Conservation (phyloP, 2,329 filamentous ascomycete species). For the Podosphaera leucotricha region DNA sequence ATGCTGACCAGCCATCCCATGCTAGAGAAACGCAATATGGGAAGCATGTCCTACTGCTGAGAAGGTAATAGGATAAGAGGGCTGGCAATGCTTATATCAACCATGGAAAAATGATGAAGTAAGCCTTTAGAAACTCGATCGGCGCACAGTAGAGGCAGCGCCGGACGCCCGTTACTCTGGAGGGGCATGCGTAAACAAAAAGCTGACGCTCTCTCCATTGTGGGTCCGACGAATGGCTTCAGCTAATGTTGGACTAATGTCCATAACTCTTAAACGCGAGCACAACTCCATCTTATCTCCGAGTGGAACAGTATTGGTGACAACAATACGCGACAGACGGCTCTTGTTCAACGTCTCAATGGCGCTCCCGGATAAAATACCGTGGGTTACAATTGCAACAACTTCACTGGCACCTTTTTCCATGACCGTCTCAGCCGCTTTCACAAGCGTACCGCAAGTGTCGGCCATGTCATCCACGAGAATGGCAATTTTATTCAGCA, state of each 20-base stretch:
- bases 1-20: too few species aligned
- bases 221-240: conserved; percentile 46
- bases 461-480: conserved; percentile 97
- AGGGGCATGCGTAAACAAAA: conserved; percentile 44
- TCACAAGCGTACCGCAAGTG: conserved; percentile 70
- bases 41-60: too few species aligned
- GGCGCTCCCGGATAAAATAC: conserved; percentile 70
- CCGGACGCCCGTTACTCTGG: too few species aligned
- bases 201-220: conserved; percentile 43
- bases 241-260: conserved; percentile 67
- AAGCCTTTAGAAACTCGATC: too few species aligned
- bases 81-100: too few species aligned
- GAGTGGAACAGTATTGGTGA: conserved; percentile 73
- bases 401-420: conserved; percentile 70
- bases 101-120: too few species aligned
- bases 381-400: conserved; percentile 87
- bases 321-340: conserved; percentile 53
- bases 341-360: conserved; percentile 53
- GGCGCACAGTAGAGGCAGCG: too few species aligned
- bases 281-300: conserved; percentile 60
- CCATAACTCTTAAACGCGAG: conserved; percentile 67
- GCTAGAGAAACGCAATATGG: too few species aligned
- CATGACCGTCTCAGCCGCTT: conserved; percentile 75
- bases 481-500: conserved; percentile 76
- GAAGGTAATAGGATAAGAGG: too few species aligned